Evolutionary conservation across 331 rosid species (phyloP).

Genomic region (Rhamnella rubrinervis): DNA sequence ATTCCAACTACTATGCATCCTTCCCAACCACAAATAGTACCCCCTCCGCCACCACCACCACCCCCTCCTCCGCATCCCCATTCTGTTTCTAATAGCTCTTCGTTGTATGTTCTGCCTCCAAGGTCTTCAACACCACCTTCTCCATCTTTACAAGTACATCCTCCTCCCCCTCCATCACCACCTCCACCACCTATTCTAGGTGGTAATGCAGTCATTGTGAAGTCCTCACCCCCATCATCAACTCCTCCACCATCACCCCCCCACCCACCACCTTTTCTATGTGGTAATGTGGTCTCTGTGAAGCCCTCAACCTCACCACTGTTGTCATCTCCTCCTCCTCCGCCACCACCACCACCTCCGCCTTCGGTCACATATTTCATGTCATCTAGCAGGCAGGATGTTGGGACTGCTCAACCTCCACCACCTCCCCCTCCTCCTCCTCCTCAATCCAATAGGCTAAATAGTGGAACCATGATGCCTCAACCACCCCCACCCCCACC

Average conservation of each 20-base stretch:
- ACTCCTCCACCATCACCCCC: conserved; percentile 39
- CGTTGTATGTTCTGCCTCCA: conserved; percentile 22
- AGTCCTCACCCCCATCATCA: conserved; percentile 5
- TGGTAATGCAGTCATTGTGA: conserved; percentile 24
- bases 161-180: conserved; percentile 24
- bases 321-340: conserved; percentile 21
- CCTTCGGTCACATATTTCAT: conserved; percentile 32
- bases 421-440: conserved; percentile 29
- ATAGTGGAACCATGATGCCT: conserved; percentile 30
- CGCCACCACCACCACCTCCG: conserved; percentile 29
- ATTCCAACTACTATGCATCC: conserved; percentile 19
- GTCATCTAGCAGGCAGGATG: conserved; percentile 23
- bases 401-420: conserved; percentile 16
- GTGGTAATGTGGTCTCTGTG: conserved; percentile 24
- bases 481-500: conserved; percentile 24
- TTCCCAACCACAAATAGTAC: conserved; percentile 33
- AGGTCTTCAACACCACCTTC: conserved; percentile 20
- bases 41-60: background rate
- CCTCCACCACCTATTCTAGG: conserved; percentile 23
- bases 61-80: conserved; percentile 23
- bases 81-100: conserved; percentile 27
- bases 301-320: background rate
- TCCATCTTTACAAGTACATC: conserved; percentile 25
- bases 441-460: conserved; percentile 29
- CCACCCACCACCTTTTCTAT: conserved; percentile 29